These are phyloP conservation scores for Trebouxia sp. DNA, from an alignment of 139 green algal genomes.

Conservation along the genomic window DNA sequence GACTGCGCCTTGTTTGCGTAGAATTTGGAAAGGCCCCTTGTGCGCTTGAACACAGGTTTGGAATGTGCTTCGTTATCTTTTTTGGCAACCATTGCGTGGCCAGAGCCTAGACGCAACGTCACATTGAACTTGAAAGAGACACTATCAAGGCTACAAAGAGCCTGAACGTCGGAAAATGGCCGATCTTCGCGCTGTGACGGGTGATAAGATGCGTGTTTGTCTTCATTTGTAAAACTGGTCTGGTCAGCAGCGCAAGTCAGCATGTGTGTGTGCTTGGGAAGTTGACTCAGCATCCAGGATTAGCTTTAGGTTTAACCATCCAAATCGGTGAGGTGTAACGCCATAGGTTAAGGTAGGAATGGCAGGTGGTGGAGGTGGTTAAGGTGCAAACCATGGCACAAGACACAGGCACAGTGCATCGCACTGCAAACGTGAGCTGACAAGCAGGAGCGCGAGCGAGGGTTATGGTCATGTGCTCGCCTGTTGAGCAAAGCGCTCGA, in stretches of 20 bases:
- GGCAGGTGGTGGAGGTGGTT: too few species aligned
- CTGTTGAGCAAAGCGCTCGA: too few species aligned
- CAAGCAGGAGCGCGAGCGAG: too few species aligned
- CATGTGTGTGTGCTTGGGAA: not conserved
- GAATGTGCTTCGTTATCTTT: conserved; percentile 13
- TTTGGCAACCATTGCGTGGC: not conserved
- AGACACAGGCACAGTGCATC: not conserved
- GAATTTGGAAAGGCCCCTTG: conserved; percentile 2
- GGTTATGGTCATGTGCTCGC: too few species aligned
- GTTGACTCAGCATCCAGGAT: conserved; percentile 17
- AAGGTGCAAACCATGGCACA: not conserved
- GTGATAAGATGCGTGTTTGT: conserved; percentile 22
- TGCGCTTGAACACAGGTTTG: conserved; percentile 3
- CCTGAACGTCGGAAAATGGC: too few species aligned
- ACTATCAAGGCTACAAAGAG: too few species aligned
- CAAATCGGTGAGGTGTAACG: too few species aligned
- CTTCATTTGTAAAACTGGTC: conserved; percentile 1
- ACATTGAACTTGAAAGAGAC: too few species aligned
- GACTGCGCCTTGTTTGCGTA: conserved; percentile 17
- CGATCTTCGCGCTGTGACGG: not conserved
- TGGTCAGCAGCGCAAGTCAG: conserved; percentile 19
- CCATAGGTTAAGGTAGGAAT: too few species aligned
- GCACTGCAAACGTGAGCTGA: too few species aligned
- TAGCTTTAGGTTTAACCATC: not conserved
- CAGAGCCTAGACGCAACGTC: not conserved